A percentile compares a stretch with the other conserved stretches of the same genome.
Evolutionary conservation across 2,329 filamentous ascomycete species (phyloP).

Genomic region (Coniochaeta ligniaria): DNA sequence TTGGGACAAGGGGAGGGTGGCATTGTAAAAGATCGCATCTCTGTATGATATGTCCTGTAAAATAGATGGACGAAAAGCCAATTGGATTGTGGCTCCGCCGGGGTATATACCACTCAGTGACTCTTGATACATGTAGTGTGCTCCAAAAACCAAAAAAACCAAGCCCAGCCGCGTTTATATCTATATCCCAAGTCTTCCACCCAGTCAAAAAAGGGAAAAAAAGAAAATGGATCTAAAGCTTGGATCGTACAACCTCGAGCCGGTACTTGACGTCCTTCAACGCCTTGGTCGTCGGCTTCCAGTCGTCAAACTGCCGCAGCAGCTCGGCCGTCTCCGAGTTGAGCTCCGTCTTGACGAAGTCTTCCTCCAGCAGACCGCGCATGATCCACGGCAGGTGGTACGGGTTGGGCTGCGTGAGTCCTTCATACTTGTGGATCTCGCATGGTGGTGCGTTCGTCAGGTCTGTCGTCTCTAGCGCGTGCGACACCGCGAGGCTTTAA

Average conservation of each 20-base stretch:
- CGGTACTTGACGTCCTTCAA: conserved; percentile 95
- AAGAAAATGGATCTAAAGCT: conserved; percentile 30
- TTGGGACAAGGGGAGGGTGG: neutral
- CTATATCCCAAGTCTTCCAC: neutral
- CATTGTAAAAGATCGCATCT: neutral
- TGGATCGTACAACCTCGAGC: conserved; percentile 84
- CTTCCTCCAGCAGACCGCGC: conserved; percentile 86
- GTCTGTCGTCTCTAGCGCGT: conserved; percentile 64
- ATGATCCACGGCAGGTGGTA: conserved; percentile 95
- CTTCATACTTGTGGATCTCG: conserved; percentile 43
- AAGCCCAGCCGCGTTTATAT: neutral
- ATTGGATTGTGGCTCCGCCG: neutral
- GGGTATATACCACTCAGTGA: neutral
- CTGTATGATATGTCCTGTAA: neutral
- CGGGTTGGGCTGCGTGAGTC: conserved; percentile 59
- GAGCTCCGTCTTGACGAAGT: conserved; percentile 77
- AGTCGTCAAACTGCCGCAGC: conserved; percentile 83
- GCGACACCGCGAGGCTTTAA: conserved; percentile 58
- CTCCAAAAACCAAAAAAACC: neutral
- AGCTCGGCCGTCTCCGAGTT: conserved; percentile 70
- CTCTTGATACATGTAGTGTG: neutral
- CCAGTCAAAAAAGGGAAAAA: neutral
- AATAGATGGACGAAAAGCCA: neutral
- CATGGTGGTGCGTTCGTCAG: conserved; percentile 37
- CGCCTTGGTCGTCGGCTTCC: conserved; percentile 85